Conservation (phyloP, 805 yeast genomes). For the Wilhelminamyces savonicus region DNA sequence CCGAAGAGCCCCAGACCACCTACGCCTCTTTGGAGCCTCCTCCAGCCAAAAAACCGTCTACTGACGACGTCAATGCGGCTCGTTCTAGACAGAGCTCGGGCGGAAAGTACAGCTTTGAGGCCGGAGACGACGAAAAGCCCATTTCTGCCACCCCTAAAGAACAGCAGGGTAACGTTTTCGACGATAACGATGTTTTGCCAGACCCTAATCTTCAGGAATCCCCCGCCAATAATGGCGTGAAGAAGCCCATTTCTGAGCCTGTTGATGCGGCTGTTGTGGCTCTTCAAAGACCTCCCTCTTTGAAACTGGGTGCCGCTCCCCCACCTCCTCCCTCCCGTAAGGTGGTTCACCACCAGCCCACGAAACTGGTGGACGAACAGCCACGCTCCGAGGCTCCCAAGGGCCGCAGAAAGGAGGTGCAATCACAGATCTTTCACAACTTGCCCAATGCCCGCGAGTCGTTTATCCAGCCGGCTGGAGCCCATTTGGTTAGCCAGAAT, state of each 20-base stretch:
- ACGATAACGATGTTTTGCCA: constrained; percentile 1
- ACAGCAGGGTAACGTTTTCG: background rate
- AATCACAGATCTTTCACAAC: constrained; percentile 42
- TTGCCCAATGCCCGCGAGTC: constrained; percentile 36
- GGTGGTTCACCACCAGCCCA: constrained; percentile 32
- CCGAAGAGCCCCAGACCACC: constrained; percentile 8
- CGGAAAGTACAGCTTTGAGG: constrained; percentile 31
- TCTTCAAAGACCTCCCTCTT: too few species aligned
- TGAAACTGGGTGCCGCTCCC: constrained; percentile 36
- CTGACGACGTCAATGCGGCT: background rate
- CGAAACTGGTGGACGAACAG: constrained; percentile 11
- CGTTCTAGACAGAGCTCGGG: background rate
- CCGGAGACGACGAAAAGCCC: constrained; percentile 32
- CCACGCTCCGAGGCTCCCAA: constrained; percentile 14
- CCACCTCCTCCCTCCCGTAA: constrained; percentile 57
- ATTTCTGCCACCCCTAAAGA: constrained; percentile 22
- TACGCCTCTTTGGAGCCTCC: background rate
- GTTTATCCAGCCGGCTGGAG: constrained; percentile 7
- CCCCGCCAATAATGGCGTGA: constrained; percentile 1
- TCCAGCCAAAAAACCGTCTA: background rate
- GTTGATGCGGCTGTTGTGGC: constrained; percentile 1
- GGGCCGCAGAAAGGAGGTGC: constrained; percentile 36
- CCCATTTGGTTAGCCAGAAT: constrained; percentile 24
- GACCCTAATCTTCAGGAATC: constrained; percentile 4
- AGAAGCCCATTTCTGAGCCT: background rate